Evolutionary conservation across 257 asterid species (phyloP).

Genomic region (Vinca minor): DNA sequence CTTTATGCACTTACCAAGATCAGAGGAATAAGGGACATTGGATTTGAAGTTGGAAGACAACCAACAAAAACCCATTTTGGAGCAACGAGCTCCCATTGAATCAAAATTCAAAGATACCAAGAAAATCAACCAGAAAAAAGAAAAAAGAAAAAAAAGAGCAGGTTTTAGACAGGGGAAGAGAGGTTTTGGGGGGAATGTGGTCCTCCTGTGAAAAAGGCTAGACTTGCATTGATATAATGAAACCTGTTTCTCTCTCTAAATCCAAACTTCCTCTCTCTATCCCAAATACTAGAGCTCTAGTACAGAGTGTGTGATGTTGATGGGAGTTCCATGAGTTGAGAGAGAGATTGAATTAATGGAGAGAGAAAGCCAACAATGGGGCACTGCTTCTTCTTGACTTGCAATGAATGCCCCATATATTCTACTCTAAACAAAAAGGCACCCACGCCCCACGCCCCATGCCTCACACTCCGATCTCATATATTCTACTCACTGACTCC

Average conservation of each 20-base stretch:
- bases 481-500: no score
- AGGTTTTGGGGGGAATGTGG: neutral
- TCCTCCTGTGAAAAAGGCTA: neutral
- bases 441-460: no score
- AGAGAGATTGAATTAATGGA: neutral
- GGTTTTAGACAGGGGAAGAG: neutral
- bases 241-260: constrained; percentile 7
- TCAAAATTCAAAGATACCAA: neutral
- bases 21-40: constrained; percentile 27
- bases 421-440: no score
- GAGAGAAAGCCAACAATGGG: neutral
- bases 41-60: constrained; percentile 33
- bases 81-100: constrained; percentile 44
- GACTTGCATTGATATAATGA: constrained; percentile 2
- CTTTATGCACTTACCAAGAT: constrained; percentile 21
- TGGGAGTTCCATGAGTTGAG: constrained; percentile 3
- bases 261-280: neutral
- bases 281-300: constrained; percentile 2
- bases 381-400: neutral
- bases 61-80: constrained; percentile 32
- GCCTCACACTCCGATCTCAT: no score
- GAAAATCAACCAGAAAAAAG: neutral
- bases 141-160: neutral
- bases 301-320: neutral
- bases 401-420: neutral